phyloP scores from a whole-genome alignment of 2,329 filamentous ascomycete genomes.

The Exutisphaerella laricina region DNA sequence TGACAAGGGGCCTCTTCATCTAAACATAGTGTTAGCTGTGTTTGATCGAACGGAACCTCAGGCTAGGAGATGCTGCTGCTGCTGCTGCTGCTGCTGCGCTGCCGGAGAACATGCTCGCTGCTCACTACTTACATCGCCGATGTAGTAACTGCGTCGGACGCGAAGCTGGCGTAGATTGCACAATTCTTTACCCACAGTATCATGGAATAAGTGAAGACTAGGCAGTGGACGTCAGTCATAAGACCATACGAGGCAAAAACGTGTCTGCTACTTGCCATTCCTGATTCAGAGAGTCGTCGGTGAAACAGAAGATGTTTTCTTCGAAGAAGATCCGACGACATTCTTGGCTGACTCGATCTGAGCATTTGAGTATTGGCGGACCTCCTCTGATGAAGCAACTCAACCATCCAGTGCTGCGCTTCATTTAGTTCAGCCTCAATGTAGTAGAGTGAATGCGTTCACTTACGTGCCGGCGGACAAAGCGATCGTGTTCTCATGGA shows the following conservation, averaged over 20 bases:
- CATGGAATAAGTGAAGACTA: not conserved
- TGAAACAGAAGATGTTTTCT: conserved; percentile 7
- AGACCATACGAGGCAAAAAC: too few relatives aligned
- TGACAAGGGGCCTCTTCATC: conserved; percentile 1
- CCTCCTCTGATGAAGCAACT: not conserved
- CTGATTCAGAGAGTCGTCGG: not conserved
- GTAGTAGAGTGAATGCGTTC: too few relatives aligned
- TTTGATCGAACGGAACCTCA: too few relatives aligned
- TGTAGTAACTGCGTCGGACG: conserved; percentile 1
- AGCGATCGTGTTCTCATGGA: not conserved
- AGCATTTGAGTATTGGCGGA: not conserved
- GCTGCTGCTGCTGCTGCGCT: too few relatives aligned
- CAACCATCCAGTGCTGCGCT: too few relatives aligned
- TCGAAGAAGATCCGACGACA: conserved; percentile 4
- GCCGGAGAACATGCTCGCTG: too few relatives aligned
- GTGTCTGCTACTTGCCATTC: too few relatives aligned
- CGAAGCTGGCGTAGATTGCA: not conserved
- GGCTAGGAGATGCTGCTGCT: too few relatives aligned
- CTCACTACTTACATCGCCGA: too few relatives aligned
- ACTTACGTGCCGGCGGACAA: conserved; percentile 1
- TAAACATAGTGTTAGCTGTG: too few relatives aligned
- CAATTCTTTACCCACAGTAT: not conserved
- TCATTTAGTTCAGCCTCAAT: too few relatives aligned
- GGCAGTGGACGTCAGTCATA: too few relatives aligned
- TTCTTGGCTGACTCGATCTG: not conserved